Percentiles rank a stretch among this genome's conserved stretches.
phyloP scores from a whole-genome alignment of 768 basidiomycete genomes.

The Tricholoma sp. region DNA sequence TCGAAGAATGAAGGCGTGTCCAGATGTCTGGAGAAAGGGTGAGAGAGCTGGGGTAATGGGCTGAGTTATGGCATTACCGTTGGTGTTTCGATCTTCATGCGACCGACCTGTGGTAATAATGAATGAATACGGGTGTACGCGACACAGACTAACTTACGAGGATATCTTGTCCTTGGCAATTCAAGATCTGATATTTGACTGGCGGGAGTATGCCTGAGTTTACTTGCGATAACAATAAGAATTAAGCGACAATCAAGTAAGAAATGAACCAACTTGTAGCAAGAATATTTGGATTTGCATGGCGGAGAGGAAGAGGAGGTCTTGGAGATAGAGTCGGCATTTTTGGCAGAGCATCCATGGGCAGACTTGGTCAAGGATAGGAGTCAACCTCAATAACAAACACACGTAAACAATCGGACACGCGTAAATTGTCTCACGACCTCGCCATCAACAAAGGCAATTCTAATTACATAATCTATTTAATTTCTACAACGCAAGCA shows the following conservation, averaged over 20 bases:
- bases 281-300: slow-evolving; percentile 47
- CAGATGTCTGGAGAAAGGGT: slow-evolving; percentile 44
- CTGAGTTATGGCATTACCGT: slow-evolving; percentile 49
- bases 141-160: slow-evolving; percentile 28
- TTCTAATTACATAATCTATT: too few relatives aligned
- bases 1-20: slow-evolving; percentile 92
- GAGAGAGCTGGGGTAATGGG: slow-evolving; percentile 6
- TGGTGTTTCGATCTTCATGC: slow-evolving; percentile 77
- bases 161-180: slow-evolving; percentile 82
- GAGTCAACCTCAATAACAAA: slow-evolving; percentile 24
- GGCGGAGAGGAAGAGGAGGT: slow-evolving; percentile 46
- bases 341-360: slow-evolving; percentile 20
- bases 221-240: slow-evolving; percentile 23
- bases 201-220: slow-evolving; percentile 44
- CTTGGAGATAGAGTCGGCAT: slow-evolving; percentile 23
- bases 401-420: slow-evolving; percentile 21
- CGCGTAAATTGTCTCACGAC: slow-evolving; percentile 24
- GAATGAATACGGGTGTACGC: not conserved
- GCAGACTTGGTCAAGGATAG: slow-evolving; percentile 9
- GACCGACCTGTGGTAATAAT: slow-evolving; percentile 57
- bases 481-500: slow-evolving; percentile 29
- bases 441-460: slow-evolving; percentile 7
- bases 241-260: slow-evolving; percentile 1
- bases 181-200: slow-evolving; percentile 91
- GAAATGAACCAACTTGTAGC: slow-evolving; percentile 31